Conservation (phyloP, 2,329 filamentous ascomycete genomes). For the Clonostachys rosea region DNA sequence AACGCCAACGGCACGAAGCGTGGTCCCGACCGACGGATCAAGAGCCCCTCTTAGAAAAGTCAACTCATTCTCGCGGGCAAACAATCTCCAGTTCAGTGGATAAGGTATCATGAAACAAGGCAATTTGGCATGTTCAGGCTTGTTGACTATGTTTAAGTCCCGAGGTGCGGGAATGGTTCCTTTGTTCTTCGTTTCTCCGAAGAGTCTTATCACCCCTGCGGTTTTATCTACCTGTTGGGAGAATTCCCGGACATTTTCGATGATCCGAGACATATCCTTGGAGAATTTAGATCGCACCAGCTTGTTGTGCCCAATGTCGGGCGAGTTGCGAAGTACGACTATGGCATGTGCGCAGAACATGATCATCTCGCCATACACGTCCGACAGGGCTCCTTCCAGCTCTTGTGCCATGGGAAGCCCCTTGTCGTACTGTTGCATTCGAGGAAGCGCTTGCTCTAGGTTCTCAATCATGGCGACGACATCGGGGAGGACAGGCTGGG, state of each 20-base stretch:
- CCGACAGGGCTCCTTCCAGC: background rate
- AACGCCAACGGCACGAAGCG: background rate
- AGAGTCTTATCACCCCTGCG: background rate
- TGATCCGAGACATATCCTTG: background rate
- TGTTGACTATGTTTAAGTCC: no score
- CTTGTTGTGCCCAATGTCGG: background rate
- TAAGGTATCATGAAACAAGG: no score
- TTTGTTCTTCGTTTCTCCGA: background rate
- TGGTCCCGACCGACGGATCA: background rate
- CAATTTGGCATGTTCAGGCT: no score
- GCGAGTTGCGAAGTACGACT: background rate
- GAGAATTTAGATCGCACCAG: no score
- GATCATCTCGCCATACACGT: background rate
- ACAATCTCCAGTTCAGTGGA: no score
- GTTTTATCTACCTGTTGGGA: background rate
- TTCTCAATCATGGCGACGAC: background rate
- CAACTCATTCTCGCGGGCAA: no score
- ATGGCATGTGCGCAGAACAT: background rate
- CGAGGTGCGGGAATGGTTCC: background rate
- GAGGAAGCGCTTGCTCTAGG: background rate
- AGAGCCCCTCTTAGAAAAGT: background rate
- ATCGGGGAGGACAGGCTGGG: no score
- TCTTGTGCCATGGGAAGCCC: background rate
- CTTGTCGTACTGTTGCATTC: background rate
- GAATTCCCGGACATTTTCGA: background rate